Evolutionary conservation across 2,329 filamentous ascomycete genomes (phyloP), one percentile per base, ranked within the genome.

Genomic region (Apiospora kogelbergensis): DNA sequence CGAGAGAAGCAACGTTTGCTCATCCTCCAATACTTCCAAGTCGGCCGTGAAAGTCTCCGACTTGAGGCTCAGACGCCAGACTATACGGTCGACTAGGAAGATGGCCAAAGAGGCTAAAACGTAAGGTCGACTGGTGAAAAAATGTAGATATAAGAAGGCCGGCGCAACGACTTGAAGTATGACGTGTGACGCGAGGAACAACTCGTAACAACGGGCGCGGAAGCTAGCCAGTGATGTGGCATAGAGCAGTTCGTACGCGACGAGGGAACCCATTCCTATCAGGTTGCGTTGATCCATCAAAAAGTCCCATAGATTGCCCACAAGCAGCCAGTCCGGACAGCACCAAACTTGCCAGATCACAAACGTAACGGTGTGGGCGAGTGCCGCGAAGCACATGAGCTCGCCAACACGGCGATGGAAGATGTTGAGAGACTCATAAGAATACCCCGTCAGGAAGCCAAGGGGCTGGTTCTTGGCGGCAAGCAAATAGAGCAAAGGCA

Each of bases 391-490:
- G 74, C 88, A 90, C 78, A 91, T 82, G 37, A 87, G 76, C 76
- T 91, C 89, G 30, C 89, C 89, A 1, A 91, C 81, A 5, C 89
- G 83, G 44, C 89, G 86, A 75, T 92, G 89, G 68, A 91, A 85
- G 63, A 91, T 86, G 75, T 91, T 91, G 53, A 91, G 80, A 6
- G 86, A 84, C 77, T 91, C 89, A 74, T 92, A 92, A 0, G 89
- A 91, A 71, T 86, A 85, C 4, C 89, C 89, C 0, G 89, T 91
- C 22, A 92, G 79, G 1, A 83, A 73, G 69, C 86, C 86, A 42
- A 91, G 75, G 0, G 89, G 90, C 71, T 91, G 89, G 70, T 89
- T 91, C 76, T 92, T 92, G 41, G 90, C 89, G 1, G 87, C 85
- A 3, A 92, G 81, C 5, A 91, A 80, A 75, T 92, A 91, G 3